A percentile compares a stretch with the other conserved stretches of the same genome.
Conservation (phyloP, 306 rosid species). For the Rosa lucieae region DNA sequence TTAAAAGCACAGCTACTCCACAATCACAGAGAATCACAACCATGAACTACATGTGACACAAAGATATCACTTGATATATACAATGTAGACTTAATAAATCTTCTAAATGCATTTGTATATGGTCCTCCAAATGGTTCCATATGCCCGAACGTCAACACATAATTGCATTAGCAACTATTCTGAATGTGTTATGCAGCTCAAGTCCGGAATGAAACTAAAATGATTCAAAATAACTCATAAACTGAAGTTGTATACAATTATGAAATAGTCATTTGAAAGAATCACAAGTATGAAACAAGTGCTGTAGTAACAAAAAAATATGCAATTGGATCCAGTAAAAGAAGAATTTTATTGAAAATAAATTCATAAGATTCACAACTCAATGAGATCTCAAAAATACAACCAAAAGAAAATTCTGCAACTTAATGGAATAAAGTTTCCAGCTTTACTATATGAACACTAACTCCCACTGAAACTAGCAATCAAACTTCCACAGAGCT, state of each 20-base stretch:
- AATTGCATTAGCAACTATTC: background rate
- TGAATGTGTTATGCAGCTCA: background rate
- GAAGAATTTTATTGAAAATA: too few species aligned
- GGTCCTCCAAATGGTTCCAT: background rate
- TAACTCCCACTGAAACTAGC: background rate
- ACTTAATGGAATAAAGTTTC: too few species aligned
- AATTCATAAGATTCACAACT: too few species aligned
- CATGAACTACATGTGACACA: background rate
- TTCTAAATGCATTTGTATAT: background rate
- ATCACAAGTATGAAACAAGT: background rate
- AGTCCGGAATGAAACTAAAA: background rate
- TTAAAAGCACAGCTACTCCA: background rate
- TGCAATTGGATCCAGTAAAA: too few species aligned
- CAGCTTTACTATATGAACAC: background rate
- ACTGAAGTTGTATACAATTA: background rate
- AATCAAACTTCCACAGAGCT: background rate
- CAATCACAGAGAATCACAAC: background rate
- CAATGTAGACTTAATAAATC: background rate
- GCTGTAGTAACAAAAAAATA: background rate
- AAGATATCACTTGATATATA: background rate
- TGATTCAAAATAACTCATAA: background rate
- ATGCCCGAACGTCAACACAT: background rate
- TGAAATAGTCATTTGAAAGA: background rate
- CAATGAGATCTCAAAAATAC: too few species aligned
- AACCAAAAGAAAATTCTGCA: too few species aligned